phyloP scores from a whole-genome alignment of 2,329 filamentous ascomycete genomes.

The Ilyonectria mors-panacis region DNA sequence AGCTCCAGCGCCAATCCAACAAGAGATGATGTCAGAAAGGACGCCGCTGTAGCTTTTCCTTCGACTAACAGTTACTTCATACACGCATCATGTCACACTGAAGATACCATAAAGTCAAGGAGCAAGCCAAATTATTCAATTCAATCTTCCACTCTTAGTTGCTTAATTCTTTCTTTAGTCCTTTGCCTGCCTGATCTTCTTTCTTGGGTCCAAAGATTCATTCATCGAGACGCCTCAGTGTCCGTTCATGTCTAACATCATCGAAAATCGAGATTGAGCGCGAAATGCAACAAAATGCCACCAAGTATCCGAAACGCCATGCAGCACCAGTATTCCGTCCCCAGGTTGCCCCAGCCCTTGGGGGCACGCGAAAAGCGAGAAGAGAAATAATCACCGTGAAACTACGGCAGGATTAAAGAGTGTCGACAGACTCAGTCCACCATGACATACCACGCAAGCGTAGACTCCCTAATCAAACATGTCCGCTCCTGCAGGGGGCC shows the following conservation, averaged over 20 bases:
- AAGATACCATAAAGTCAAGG: not conserved
- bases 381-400: constrained; percentile 24
- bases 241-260: constrained; percentile 47
- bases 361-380: constrained; percentile 5
- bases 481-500: constrained; percentile 51
- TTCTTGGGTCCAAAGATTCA: constrained; percentile 33
- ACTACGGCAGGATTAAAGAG: constrained; percentile 25
- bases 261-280: constrained; percentile 38
- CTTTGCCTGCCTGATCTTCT: constrained; percentile 26
- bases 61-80: not conserved
- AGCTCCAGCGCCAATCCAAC: constrained; percentile 8
- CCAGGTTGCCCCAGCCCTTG: constrained; percentile 11
- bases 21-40: constrained; percentile 12
- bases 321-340: constrained; percentile 30
- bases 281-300: constrained; percentile 31
- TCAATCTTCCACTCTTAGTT: not conserved
- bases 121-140: constrained; percentile 10
- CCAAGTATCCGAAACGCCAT: constrained; percentile 42
- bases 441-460: constrained; percentile 8
- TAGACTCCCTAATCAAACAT: constrained; percentile 54
- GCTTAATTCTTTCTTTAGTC: not conserved
- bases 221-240: constrained; percentile 44
- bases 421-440: not conserved
- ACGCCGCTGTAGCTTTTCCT: constrained; percentile 2
- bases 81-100: not conserved